Base-by-base conservation (phyloP, 2,329 filamentous ascomycete species). In the Dothideomycetes sp. region DNA sequence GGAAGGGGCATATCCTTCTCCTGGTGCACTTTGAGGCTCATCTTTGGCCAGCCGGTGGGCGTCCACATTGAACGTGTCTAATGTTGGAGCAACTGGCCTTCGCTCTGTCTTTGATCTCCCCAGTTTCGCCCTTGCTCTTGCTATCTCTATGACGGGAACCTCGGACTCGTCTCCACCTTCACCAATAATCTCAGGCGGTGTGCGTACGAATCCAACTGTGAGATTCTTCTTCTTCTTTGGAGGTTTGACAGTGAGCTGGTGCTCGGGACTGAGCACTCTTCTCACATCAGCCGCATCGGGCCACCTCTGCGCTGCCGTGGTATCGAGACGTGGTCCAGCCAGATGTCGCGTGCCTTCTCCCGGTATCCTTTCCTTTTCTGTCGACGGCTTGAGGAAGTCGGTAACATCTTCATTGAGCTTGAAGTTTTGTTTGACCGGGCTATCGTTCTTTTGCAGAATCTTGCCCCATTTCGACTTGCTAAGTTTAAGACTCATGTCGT, bases 151-250 rank as follows among this genome's bases (percentile, higher is more conserved):
- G 2, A 79, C 74, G 2, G 84, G 83, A 7, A 73, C 65, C 40
- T 84, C 78, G 41, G 82, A 81, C 59, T 94, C 87, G 54, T 95
- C 89, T 23, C 89, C 89, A 44, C 89, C 89, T 60, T 89, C 81
- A 33, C 89, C 89, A 54, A 96, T 95, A 47, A 94, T 63, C 33
- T 86, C 82, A 5, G 88, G 87, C 41, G 73, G 69, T 8, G 71
- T 73, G 50, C 84, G 77, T 38, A 73, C 74, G 53, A 95, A 95
- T 42, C 71, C 76, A 24, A 95, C 88, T 4, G 67, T 67, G 46
- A 91, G 66, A 8, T 82, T 82, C 60, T 84, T 84, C 55, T 73
- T 76, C 41, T 64, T 67, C 51, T 65, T 58, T 50, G 52, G 60
- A n/a, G n/a, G n/a, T 47, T 48, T 64, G 13, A 61, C 41, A 17